Conservation (phyloP, 2,329 filamentous ascomycete genomes). For the Aspergillus persii region DNA sequence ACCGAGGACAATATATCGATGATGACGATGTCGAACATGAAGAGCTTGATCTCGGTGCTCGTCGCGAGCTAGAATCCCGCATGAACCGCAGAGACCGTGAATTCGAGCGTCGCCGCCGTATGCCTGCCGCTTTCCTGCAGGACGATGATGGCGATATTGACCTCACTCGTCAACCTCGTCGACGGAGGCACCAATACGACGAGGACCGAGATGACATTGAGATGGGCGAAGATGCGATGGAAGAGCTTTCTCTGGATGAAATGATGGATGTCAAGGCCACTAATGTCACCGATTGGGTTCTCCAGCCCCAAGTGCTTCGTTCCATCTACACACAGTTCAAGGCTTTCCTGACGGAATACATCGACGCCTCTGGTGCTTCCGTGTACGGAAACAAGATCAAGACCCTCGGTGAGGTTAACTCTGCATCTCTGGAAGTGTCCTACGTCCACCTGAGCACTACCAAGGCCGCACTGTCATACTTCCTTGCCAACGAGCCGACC, state of each 20-base stretch:
- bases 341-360: conserved; percentile 93
- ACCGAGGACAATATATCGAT: conserved; percentile 61
- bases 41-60: conserved; percentile 56
- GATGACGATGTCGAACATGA: conserved; percentile 65
- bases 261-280: conserved; percentile 90
- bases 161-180: conserved; percentile 78
- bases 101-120: conserved; percentile 55
- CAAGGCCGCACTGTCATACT: conserved; percentile 93
- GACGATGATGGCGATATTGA: conserved; percentile 84
- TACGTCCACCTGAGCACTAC: conserved; percentile 87
- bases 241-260: conserved; percentile 87
- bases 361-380: conserved; percentile 80
- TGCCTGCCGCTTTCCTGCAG: conserved; percentile 63
- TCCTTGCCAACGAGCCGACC: conserved; percentile 90
- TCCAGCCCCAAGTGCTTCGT: conserved; percentile 81
- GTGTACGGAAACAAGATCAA: conserved; percentile 94
- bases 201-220: conserved; percentile 87
- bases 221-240: conserved; percentile 91
- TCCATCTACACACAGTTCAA: conserved; percentile 97
- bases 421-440: conserved; percentile 92
- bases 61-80: conserved; percentile 61
- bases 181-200: conserved; percentile 86
- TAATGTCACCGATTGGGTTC: conserved; percentile 92
- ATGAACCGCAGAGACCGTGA: conserved; percentile 63
- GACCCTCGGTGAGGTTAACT: conserved; percentile 95